Base-by-base conservation (phyloP, 192 early-diverging fungal species). In the Backusella westeae region DNA sequence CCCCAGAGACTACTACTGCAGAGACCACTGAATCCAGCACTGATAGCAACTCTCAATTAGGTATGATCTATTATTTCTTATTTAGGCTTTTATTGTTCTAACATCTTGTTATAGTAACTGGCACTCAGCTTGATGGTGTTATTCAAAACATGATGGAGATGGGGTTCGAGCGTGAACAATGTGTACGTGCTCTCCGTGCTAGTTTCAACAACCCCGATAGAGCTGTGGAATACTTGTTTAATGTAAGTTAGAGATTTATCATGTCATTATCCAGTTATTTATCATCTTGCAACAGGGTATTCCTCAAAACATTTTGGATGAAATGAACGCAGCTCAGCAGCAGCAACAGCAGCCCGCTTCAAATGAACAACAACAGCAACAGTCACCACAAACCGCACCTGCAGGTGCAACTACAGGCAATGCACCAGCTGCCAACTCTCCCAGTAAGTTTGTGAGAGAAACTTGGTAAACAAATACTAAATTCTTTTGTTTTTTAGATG, bases 141-240 rank as follows among this genome's bases (percentile, higher is more conserved):
- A 90, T 97, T 46, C 79, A 87, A 41, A 94, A 93, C 79, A 93
- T 99, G 90, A 87, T 97, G 66, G 96, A 97, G 67, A 97, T 99
- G 96, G 97, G 97, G 21, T 99, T 94, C 83, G 87, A 91, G 70
- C 89, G 94, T 52, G 92, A 94, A 19, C 90, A 98, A 78, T 94
- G 95, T 66, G 88, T 93, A 46, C 80, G 82, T 69, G 97, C 97
- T 10, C 96, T 99, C 93, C 92, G 96, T 63, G 97, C 97, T 7
- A 96, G 95, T 76, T 98, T 93, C 79, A 98, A 97, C 81, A 99
- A 99, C 82, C 96, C 97, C 1, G 96, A 98, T 82, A 89, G 97
- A 73, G 97, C 97, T 29, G 96, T 94, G 10, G 97, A 99, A 83
- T 99, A 98, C 78, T 85, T 99, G 66, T 90, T 97, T 77, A 98